A percentile compares a stretch with the other conserved stretches of the same genome.
phyloP scores from a whole-genome alignment of 129 eudicot genomes.

The Solidago caesia region DNA sequence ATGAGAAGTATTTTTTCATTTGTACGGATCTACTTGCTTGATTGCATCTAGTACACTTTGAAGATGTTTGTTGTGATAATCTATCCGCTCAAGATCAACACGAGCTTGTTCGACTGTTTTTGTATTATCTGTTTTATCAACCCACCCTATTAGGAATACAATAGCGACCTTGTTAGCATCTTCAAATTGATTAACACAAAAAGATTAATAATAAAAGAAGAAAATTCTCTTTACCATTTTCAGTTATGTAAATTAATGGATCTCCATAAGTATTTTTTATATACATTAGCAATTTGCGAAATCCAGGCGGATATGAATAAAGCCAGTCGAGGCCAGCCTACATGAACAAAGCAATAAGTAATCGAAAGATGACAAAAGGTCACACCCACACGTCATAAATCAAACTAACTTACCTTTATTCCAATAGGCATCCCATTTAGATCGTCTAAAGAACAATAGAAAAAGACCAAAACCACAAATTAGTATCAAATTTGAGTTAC shows the following conservation, averaged over 20 bases:
- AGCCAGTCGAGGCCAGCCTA: slow-evolving; percentile 38
- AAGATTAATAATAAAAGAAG: background rate
- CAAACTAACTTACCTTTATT: slow-evolving; percentile 3
- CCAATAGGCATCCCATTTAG: slow-evolving; percentile 18
- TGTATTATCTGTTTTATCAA: slow-evolving; percentile 16
- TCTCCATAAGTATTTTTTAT: slow-evolving; percentile 32
- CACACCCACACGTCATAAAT: background rate
- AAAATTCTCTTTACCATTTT: slow-evolving; percentile 35
- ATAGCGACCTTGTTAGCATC: slow-evolving; percentile 8
- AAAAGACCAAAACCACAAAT: background rate
- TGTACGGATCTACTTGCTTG: slow-evolving; percentile 21
- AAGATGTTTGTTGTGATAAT: slow-evolving; percentile 26
- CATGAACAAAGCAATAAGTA: too few relatives aligned
- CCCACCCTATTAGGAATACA: slow-evolving; percentile 26
- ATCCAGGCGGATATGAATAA: slow-evolving; percentile 35
- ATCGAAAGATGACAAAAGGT: background rate
- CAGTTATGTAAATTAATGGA: slow-evolving; percentile 42
- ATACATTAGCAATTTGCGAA: slow-evolving; percentile 27
- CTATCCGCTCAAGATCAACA: slow-evolving; percentile 30
- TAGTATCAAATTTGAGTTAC: slow-evolving; percentile 10
- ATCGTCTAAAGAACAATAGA: slow-evolving; percentile 2
- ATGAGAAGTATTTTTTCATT: background rate
- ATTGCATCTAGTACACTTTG: slow-evolving; percentile 28
- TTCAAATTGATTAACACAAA: background rate
- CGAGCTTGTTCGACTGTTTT: slow-evolving; percentile 32